Base-by-base conservation (phyloP, 352 stramenopile species). In the Paralagenidium karlingii region DNA sequence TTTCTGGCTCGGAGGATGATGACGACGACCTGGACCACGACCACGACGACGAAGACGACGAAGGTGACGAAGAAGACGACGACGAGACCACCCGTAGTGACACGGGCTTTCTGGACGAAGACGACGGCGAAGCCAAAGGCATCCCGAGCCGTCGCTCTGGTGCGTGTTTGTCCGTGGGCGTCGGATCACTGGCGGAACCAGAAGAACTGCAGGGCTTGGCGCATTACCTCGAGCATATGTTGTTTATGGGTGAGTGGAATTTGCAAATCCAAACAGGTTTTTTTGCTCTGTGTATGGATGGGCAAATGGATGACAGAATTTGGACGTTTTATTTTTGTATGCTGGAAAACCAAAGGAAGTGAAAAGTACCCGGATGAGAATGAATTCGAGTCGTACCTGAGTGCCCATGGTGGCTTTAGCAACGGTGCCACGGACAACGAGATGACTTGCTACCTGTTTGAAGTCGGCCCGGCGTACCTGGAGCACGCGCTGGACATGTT, bases 191-290 rank as follows among this genome's bases (percentile, higher is more conserved):
- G 43, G 61, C 64, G 1, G 79, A 94, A 38, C 73, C 77, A 5
- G 54, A 60, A 43, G 21, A 66, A n/a, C 44, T 91, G 9, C 69
- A 71, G 1, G 88, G 82, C 3, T 60, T 92, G 20, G 83, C 83
- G 15, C 87, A 96, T 54, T 96, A 94, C 41, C 59, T 96, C 32
- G 90, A 97, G 68, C 91, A 97, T 62, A 97, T 97, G 91, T 68
- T 97, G 13, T 97, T 97, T 53, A 96, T 97, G 83, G 90, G 85
- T 69, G 40, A 33, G 49, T 48, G 30, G 7, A 8, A 36, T 36
- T 22, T 46, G 13, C 22, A 32, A 34, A 20, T 41, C 36, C 22
- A 16, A 41, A 34, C 8, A 15, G 19, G 19, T 16, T 36, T 20
- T 36, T 20, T 22, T 36, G 22, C n/a, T n/a, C 2, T 16, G 7